Evolutionary conservation across 306 rosid species (phyloP).

Genomic region (Gleditsia sinensis): DNA sequence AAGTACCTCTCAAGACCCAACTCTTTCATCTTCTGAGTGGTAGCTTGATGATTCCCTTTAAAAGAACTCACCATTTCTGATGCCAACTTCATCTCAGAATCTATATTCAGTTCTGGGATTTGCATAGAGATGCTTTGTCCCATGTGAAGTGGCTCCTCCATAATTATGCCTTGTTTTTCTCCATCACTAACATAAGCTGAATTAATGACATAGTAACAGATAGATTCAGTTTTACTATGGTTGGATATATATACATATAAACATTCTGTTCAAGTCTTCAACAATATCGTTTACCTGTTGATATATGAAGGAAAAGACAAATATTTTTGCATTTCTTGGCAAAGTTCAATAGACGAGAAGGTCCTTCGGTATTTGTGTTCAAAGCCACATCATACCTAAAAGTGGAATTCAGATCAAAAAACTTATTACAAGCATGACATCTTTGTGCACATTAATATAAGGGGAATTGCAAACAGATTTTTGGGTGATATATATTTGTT

Average conservation of each 20-base stretch:
- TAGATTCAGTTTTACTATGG: not conserved
- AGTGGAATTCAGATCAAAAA: not conserved
- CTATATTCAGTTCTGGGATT: conserved; percentile 28
- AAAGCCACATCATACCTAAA: conserved; percentile 56
- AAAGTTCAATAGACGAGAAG: conserved; percentile 48
- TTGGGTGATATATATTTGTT: too few species aligned
- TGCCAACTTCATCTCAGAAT: conserved; percentile 45
- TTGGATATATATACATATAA: not conserved
- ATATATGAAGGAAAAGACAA: conserved; percentile 56
- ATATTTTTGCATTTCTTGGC: conserved; percentile 56
- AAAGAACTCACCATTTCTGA: conserved; percentile 27
- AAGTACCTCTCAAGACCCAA: conserved; percentile 49
- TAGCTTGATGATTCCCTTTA: conserved; percentile 22
- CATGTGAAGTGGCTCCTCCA: not conserved
- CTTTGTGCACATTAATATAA: too few species aligned
- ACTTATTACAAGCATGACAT: not conserved
- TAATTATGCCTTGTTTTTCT: conserved; percentile 38
- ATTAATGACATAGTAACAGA: not conserved
- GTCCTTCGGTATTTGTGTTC: conserved; percentile 55
- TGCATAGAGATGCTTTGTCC: not conserved
- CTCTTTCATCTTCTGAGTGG: conserved; percentile 55
- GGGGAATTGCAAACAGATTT: too few species aligned
- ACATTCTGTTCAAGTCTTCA: not conserved
- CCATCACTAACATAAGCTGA: conserved; percentile 57
- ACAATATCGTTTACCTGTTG: conserved; percentile 46